Conservation (phyloP, 441 rosid species). For the Jatropha multifida region DNA sequence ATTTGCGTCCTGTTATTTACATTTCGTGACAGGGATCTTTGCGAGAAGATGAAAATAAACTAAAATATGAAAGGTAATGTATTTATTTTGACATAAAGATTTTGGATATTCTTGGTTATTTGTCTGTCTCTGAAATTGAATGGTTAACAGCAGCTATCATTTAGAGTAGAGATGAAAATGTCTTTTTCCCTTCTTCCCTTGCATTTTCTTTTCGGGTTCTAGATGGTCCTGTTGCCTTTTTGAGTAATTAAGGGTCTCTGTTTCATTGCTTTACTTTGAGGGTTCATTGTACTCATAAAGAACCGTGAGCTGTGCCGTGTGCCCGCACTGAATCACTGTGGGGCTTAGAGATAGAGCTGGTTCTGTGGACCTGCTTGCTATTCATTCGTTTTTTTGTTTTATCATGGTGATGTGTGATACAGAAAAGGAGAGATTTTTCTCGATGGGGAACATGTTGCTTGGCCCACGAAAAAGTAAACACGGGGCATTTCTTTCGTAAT, state of each 20-base stretch:
- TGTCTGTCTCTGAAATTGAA: not conserved
- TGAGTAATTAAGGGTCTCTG: not conserved
- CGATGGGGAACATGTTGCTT: too few species aligned
- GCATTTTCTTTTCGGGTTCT: not conserved
- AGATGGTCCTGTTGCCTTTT: not conserved
- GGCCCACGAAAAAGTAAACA: too few species aligned
- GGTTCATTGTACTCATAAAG: not conserved
- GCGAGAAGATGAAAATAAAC: not conserved
- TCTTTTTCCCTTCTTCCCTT: not conserved
- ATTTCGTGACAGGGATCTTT: not conserved
- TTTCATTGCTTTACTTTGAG: not conserved
- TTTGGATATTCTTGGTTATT: not conserved
- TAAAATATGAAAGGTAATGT: too few species aligned
- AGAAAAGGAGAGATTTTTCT: not conserved
- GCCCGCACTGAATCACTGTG: not conserved
- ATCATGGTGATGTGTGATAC: not conserved
- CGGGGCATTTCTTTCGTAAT: too few species aligned
- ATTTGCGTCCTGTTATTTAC: not conserved
- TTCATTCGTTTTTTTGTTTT: not conserved
- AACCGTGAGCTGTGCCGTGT: not conserved
- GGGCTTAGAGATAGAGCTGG: not conserved
- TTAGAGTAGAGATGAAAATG: not conserved
- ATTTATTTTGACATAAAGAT: not conserved
- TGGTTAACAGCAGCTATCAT: not conserved
- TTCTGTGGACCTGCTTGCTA: conserved; percentile 1